Conservation (phyloP, 768 basidiomycete species). For the Leccinum obscurum region DNA sequence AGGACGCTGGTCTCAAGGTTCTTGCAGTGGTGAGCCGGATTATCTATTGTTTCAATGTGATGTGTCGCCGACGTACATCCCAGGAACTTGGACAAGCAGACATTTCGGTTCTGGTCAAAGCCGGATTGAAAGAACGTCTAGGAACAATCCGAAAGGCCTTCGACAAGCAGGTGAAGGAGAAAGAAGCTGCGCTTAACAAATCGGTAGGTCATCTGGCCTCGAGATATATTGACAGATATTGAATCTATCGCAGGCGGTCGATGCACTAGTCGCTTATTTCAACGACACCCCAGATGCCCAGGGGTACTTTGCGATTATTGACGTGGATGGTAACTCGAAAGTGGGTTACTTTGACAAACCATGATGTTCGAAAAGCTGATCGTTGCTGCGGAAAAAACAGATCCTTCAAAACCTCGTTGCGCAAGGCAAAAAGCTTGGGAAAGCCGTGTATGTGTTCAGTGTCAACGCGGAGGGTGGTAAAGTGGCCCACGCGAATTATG, state of each 20-base stretch:
- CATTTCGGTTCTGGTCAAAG: constrained; percentile 84
- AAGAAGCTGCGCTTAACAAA: constrained; percentile 74
- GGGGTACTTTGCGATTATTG: constrained; percentile 69
- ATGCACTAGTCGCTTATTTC: constrained; percentile 72
- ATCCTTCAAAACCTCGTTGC: constrained; percentile 72
- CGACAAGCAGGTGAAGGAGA: constrained; percentile 83
- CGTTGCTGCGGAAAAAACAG: constrained; percentile 34
- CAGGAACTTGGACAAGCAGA: constrained; percentile 90
- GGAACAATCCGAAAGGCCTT: constrained; percentile 74
- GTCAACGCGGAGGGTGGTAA: constrained; percentile 66
- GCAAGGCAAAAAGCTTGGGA: constrained; percentile 78
- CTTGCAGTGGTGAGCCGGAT: constrained; percentile 62
- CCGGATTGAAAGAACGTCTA: constrained; percentile 74
- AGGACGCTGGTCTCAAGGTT: constrained; percentile 85
- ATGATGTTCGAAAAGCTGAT: background rate
- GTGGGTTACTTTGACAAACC: constrained; percentile 36
- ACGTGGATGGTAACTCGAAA: constrained; percentile 86
- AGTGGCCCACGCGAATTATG: constrained; percentile 85
- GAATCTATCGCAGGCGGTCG: constrained; percentile 55
- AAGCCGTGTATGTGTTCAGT: constrained; percentile 88
- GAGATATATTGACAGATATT: background rate
- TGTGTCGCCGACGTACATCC: background rate
- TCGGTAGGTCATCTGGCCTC: constrained; percentile 45
- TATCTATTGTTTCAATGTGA: background rate
- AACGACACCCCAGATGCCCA: constrained; percentile 67